A percentile compares a stretch with the other conserved stretches of the same genome.
phyloP scores from a whole-genome alignment of 495 filamentous ascomycete species.

The Daldinia caldariorum region DNA sequence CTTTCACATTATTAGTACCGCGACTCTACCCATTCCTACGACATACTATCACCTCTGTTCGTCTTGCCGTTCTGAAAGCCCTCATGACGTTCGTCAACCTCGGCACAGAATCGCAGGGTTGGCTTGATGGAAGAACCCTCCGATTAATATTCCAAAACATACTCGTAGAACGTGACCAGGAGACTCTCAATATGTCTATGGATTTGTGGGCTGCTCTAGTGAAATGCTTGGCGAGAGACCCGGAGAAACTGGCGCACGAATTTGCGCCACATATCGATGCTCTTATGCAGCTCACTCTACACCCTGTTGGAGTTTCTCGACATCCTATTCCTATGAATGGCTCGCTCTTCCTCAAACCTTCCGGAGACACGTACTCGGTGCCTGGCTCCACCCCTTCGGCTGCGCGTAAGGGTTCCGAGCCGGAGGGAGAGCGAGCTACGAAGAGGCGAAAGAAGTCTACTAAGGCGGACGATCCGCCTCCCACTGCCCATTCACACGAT shows the following conservation, averaged over 20 bases:
- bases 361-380: conserved; percentile 80
- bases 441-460: conserved; percentile 86
- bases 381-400: conserved; percentile 56
- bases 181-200: conserved; percentile 75
- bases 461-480: conserved; percentile 76
- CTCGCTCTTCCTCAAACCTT: conserved; percentile 89
- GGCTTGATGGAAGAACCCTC: conserved; percentile 89
- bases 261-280: conserved; percentile 76
- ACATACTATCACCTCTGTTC: conserved; percentile 95
- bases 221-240: conserved; percentile 67
- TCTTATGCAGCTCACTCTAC: conserved; percentile 80
- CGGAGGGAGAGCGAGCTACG: conserved; percentile 57
- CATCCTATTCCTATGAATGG: conserved; percentile 91
- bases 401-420: conserved; percentile 70
- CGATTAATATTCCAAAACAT: conserved; percentile 94
- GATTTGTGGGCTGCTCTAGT: conserved; percentile 87
- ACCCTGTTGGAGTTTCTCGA: conserved; percentile 89
- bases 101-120: conserved; percentile 82
- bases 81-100: conserved; percentile 92
- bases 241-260: conserved; percentile 67
- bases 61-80: conserved; percentile 90
- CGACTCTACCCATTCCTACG: conserved; percentile 95
- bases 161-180: conserved; percentile 88
- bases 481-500: conserved; percentile 77
- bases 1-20: conserved; percentile 91